A percentile compares a stretch with the other conserved stretches of the same genome.
Evolutionary conservation across 1,139 yeast species (phyloP).

Genomic region (Candida labiduridarum): DNA sequence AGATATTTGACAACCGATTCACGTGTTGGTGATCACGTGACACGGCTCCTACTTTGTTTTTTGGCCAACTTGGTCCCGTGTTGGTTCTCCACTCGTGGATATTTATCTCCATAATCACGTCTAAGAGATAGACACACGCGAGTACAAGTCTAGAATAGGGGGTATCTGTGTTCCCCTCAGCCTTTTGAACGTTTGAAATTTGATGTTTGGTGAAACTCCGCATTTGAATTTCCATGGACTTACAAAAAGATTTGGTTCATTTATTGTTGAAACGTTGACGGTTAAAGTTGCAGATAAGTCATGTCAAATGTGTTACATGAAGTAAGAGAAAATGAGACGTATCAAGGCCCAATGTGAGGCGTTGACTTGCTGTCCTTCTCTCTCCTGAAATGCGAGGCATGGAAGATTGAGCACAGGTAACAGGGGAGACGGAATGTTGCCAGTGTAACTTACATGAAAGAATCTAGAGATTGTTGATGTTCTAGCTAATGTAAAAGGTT

Average conservation of each 20-base stretch:
- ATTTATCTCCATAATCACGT: background rate
- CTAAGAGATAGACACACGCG: background rate
- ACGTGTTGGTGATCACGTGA: too few species aligned
- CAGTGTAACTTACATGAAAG: background rate
- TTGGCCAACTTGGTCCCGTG: background rate
- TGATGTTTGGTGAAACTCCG: background rate
- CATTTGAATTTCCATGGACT: background rate
- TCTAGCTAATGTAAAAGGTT: background rate
- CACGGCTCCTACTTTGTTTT: too few species aligned
- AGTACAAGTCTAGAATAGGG: background rate
- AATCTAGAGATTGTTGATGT: background rate
- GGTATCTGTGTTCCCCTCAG: background rate
- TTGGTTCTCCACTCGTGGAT: background rate
- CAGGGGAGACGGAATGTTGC: background rate
- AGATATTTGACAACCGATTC: too few species aligned
- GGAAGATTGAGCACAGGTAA: too few species aligned
- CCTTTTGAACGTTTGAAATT: background rate
- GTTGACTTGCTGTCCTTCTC: too few species aligned
- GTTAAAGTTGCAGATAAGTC: background rate
- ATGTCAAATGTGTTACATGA: too few species aligned
- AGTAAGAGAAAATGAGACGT: too few species aligned
- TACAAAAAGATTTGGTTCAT: background rate
- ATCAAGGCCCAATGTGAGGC: too few species aligned
- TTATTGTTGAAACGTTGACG: background rate
- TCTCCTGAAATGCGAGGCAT: background rate